phyloP scores from a whole-genome alignment of 441 rosid genomes.

The Populus hybrid region DNA sequence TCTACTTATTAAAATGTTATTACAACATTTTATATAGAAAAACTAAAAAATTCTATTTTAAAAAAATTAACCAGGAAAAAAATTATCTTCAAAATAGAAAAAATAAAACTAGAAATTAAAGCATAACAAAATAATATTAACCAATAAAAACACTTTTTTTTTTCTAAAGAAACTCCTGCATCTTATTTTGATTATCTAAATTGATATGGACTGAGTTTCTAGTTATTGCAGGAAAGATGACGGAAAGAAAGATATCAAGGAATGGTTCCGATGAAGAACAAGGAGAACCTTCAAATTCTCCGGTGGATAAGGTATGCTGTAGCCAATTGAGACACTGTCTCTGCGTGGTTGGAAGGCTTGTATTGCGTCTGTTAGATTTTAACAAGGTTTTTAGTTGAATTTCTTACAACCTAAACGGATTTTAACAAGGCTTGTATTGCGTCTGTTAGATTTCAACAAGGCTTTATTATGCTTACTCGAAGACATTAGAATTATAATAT shows the following conservation, averaged over 20 bases:
- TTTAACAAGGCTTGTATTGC: neutral
- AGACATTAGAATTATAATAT: no score
- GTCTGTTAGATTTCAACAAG: no score
- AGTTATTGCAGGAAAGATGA: constrained; percentile 33
- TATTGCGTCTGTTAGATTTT: neutral
- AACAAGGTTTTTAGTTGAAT: neutral
- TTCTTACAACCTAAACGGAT: neutral
- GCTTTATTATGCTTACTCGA: no score
- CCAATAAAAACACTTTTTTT: no score
- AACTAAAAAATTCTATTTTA: no score
- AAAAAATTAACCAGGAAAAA: no score
- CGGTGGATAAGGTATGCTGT: constrained; percentile 27
- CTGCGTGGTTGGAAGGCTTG: neutral
- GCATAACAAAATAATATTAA: no score
- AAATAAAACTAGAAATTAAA: no score
- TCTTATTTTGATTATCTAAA: neutral
- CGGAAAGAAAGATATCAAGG: constrained; percentile 23
- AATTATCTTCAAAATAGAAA: no score
- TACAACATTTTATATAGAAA: no score
- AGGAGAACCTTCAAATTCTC: constrained; percentile 22
- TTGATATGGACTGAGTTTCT: constrained; percentile 7
- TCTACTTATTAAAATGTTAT: no score
- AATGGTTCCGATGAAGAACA: constrained; percentile 31
- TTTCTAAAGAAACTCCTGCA: no score
- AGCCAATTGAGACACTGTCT: neutral